These are phyloP conservation scores for Rhodamnia rubescens DNA, from an alignment of 345 rosid species.

Conservation along the genomic window DNA sequence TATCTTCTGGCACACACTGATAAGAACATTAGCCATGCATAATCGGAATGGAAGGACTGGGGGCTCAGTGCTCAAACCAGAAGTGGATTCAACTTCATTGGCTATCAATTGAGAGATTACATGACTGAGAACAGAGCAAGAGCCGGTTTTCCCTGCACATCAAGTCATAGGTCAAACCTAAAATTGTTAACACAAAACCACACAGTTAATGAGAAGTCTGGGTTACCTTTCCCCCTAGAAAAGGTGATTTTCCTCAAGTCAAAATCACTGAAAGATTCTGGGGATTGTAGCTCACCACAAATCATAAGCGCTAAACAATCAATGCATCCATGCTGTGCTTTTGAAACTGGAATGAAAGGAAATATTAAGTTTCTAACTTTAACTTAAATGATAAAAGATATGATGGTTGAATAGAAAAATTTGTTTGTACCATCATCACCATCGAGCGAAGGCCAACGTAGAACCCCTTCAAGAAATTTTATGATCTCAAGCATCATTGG, in stretches of 20 bases:
- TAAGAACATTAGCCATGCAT: constrained; percentile 88
- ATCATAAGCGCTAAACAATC: constrained; percentile 79
- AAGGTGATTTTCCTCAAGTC: constrained; percentile 6
- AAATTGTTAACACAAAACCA: background rate
- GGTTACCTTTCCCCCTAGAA: constrained; percentile 12
- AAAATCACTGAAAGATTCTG: constrained; percentile 18
- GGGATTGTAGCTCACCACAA: constrained; percentile 61
- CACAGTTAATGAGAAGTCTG: constrained; percentile 13
- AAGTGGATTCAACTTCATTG: constrained; percentile 17
- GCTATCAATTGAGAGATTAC: constrained; percentile 37
- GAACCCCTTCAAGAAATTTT: constrained; percentile 36
- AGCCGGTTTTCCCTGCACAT: constrained; percentile 28
- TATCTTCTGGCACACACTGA: constrained; percentile 75
- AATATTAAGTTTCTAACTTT: background rate
- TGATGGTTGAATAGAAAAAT: background rate
- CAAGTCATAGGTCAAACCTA: background rate
- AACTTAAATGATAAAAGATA: background rate
- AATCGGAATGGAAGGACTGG: constrained; percentile 39
- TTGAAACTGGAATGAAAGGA: constrained; percentile 40
- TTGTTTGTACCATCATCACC: constrained; percentile 44
- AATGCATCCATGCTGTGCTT: constrained; percentile 92
- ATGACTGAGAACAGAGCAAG: constrained; percentile 25
- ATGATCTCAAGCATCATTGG: constrained; percentile 37
- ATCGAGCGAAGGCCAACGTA: constrained; percentile 70
- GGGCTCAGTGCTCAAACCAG: constrained; percentile 12